A percentile compares a stretch with the other conserved stretches of the same genome.
These are phyloP conservation scores for Apiotrichum siamense DNA, from an alignment of 1,284 basidiomycete species.

Conservation along the genomic window DNA sequence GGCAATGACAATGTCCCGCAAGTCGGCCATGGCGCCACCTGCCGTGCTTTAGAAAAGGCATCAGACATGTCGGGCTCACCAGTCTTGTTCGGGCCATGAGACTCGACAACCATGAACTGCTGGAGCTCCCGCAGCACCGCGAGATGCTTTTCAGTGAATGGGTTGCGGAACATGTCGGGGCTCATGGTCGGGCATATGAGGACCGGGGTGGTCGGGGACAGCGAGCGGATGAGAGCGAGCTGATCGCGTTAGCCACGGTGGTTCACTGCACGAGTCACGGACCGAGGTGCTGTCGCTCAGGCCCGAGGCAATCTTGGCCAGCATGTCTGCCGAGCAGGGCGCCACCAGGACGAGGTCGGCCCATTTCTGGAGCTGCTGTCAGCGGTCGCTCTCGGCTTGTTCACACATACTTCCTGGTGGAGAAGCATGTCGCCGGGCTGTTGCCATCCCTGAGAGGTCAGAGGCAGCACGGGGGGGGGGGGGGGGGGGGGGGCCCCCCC, in stretches of 20 bases:
- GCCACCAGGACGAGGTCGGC: slow-evolving; percentile 89
- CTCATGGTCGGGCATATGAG: slow-evolving; percentile 97
- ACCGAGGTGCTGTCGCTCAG: slow-evolving; percentile 85
- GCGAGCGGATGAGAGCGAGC: slow-evolving; percentile 83
- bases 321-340: slow-evolving; percentile 89
- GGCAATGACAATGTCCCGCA: slow-evolving; percentile 52
- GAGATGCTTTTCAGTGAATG: slow-evolving; percentile 76
- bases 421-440: slow-evolving; percentile 66
- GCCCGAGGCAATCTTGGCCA: slow-evolving; percentile 84
- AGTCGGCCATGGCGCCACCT: slow-evolving; percentile 92
- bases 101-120: slow-evolving; percentile 75
- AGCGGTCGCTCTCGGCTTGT: slow-evolving; percentile 33
- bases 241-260: slow-evolving; percentile 35
- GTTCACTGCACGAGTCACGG: slow-evolving; percentile 28
- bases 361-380: slow-evolving; percentile 65
- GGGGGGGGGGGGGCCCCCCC: no score
- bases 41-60: background rate
- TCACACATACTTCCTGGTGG: slow-evolving; percentile 64
- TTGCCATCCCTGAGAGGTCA: no score
- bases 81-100: slow-evolving; percentile 41
- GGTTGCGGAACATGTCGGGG: slow-evolving; percentile 91
- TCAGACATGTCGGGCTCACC: slow-evolving; percentile 22
- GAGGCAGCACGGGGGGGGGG: no score
- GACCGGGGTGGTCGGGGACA: slow-evolving; percentile 71
- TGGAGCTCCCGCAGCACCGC: slow-evolving; percentile 64